Conservation (phyloP, 2,329 filamentous ascomycete species). For the Pseudogymnoascus sp. region DNA sequence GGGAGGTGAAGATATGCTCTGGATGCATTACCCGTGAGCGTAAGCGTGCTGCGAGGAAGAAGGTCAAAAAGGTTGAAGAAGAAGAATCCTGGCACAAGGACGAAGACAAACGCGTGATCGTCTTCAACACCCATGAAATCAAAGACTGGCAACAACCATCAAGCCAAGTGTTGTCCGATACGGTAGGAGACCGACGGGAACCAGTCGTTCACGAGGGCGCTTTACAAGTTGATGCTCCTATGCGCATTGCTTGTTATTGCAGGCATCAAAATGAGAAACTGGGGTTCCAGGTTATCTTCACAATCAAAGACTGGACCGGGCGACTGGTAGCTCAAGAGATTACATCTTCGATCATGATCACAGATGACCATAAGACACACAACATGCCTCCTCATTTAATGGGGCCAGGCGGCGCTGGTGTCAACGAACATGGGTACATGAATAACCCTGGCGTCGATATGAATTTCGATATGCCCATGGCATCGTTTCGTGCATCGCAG, state of each 20-base stretch:
- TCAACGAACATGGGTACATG: slow-evolving; percentile 28
- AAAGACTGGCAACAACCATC: slow-evolving; percentile 71
- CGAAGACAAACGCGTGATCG: slow-evolving; percentile 74
- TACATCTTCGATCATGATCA: slow-evolving; percentile 88
- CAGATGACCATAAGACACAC: slow-evolving; percentile 94
- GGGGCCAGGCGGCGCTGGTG: slow-evolving; percentile 15
- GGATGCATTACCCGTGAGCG: slow-evolving; percentile 90
- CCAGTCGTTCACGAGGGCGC: slow-evolving; percentile 50
- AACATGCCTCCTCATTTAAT: slow-evolving; percentile 36
- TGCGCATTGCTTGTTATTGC: slow-evolving; percentile 97
- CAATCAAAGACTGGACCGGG: slow-evolving; percentile 74
- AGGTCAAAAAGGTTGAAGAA: slow-evolving; percentile 87
- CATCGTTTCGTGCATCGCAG: slow-evolving; percentile 50
- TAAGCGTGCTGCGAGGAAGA: slow-evolving; percentile 87
- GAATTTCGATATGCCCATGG: slow-evolving; percentile 30
- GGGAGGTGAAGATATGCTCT: slow-evolving; percentile 84
- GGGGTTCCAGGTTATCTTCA: slow-evolving; percentile 91
- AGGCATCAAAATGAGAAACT: slow-evolving; percentile 90
- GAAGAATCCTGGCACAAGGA: slow-evolving; percentile 80
- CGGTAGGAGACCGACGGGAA: slow-evolving; percentile 40
- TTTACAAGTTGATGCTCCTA: slow-evolving; percentile 76
- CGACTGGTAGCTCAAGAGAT: slow-evolving; percentile 77
- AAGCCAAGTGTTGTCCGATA: slow-evolving; percentile 43
- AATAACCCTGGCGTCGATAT: slow-evolving; percentile 37
- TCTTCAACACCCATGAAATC: slow-evolving; percentile 85